Base-by-base conservation (phyloP, 2,329 filamentous ascomycete genomes). In the Fusarium transvaalense region DNA sequence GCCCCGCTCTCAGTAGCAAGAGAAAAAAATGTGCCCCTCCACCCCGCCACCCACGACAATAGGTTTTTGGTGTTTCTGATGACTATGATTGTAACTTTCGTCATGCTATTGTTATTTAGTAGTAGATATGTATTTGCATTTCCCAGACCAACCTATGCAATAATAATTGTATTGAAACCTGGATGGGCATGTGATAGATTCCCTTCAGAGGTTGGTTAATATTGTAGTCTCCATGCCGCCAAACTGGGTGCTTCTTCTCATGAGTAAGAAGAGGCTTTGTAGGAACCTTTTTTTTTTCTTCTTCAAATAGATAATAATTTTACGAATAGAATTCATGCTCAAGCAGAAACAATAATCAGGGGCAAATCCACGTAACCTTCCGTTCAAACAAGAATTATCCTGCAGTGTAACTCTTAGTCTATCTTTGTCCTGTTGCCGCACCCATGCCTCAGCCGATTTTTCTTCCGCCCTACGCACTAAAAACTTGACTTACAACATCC, bases 391-490 rank as follows among this genome's bases (percentile, higher is more conserved):
- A 47, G 46, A 64, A 47, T 47, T 38, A 43, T 60, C n/a, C 47
- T 65, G 37, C 42, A 61, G 42, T 65, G 54, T 27, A 65, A 65
- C 46, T 65, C 42, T 42, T 45, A 54, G 52, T 54, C 53, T 32
- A 52, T 42, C 39, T 37, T 59, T 51, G 45, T 37, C 39, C 32
- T 48, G 9, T 61, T 56, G 53, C 54, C 56, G 46, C 55, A 65
- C 43, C 64, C 64, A 45, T 54, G 58, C 46, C 57, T 60, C 70
- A 68, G 60, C 46, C 66, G 62, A 68, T 60, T 73, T 61, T 71
- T 54, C 55, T 42, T 64, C 56, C 67, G 54, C 64, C 58, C 61
- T 64, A 46, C 59, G 54, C 69, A 70, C 66, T 69, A 56, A 61
- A 66, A 50, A 39, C 12, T 50, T 4, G n/a, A 64, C 53, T 42